These are phyloP conservation scores for Pleurotus tuber-regium DNA, from an alignment of 768 basidiomycete species.

Conservation along the genomic window DNA sequence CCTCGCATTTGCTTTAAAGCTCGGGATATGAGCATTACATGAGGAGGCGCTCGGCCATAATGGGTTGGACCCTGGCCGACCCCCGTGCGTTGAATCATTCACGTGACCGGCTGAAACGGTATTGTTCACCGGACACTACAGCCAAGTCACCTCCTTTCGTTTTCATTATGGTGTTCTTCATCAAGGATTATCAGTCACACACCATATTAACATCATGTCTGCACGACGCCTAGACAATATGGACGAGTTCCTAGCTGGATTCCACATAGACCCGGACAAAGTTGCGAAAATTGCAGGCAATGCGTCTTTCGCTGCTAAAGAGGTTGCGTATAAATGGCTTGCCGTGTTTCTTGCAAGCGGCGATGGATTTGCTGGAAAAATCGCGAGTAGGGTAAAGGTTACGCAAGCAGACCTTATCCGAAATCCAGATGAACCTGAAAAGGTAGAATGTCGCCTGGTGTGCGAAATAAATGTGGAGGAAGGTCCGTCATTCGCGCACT, in stretches of 20 bases:
- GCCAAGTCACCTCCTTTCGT: no score
- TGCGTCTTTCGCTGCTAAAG: slow-evolving; percentile 33
- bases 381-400: slow-evolving; percentile 28
- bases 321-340: slow-evolving; percentile 36
- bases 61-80: no score
- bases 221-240: not conserved
- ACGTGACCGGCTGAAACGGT: not conserved
- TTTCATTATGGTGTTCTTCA: not conserved
- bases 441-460: slow-evolving; percentile 44
- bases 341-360: slow-evolving; percentile 25
- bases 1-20: slow-evolving; percentile 3
- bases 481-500: slow-evolving; percentile 37
- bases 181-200: not conserved
- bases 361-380: slow-evolving; percentile 26
- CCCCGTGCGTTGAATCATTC: no score
- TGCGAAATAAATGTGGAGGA: slow-evolving; percentile 39
- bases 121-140: not conserved
- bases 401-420: slow-evolving; percentile 39
- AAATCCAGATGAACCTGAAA: slow-evolving; percentile 43
- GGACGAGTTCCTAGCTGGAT: not conserved
- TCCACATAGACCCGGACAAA: slow-evolving; percentile 15
- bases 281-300: slow-evolving; percentile 31
- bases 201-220: no score
- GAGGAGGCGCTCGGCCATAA: not conserved
- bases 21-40: not conserved